A percentile compares a stretch with the other conserved stretches of the same genome.
These are phyloP conservation scores for Coemansia javaensis DNA, from an alignment of 192 early-diverging fungal species.

Conservation along the genomic window DNA sequence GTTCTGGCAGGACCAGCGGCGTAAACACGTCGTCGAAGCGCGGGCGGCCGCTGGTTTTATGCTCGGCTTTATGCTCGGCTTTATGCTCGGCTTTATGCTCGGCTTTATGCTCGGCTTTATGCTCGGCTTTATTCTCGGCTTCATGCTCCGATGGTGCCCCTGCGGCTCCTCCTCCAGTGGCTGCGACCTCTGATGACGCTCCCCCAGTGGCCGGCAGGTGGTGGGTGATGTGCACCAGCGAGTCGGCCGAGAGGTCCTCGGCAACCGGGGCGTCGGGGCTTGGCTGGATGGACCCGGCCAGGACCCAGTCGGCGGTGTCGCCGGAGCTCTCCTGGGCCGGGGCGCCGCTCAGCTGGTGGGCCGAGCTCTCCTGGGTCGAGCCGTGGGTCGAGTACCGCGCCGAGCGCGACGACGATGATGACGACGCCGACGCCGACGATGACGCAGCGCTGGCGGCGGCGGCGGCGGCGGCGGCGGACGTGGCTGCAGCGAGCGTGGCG, in stretches of 20 bases:
- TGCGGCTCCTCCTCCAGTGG: too few relatives aligned
- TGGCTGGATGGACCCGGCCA: conserved; percentile 26
- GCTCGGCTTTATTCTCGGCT: too few relatives aligned
- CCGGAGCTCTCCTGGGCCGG: conserved; percentile 3
- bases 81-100: too few relatives aligned
- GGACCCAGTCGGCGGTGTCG: conserved; percentile 45
- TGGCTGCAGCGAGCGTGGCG: too few relatives aligned
- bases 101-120: too few relatives aligned
- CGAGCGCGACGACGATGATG: background rate
- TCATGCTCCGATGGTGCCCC: too few relatives aligned
- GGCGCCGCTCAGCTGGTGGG: too few relatives aligned
- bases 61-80: too few relatives aligned
- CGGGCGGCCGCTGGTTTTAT: background rate
- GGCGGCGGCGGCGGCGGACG: too few relatives aligned
- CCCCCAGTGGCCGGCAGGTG: background rate
- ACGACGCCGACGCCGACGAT: too few relatives aligned
- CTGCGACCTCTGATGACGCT: too few relatives aligned
- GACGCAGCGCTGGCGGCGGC: too few relatives aligned
- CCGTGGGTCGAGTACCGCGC: background rate
- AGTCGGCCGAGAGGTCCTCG: conserved; percentile 13
- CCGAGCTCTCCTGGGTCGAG: background rate
- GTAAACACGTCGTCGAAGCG: conserved; percentile 19
- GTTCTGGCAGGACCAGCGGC: background rate
- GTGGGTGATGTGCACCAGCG: conserved; percentile 20
- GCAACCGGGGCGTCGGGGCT: conserved; percentile 1